These are phyloP conservation scores for Dendrothele bispora DNA, from an alignment of 768 basidiomycete genomes.

Conservation along the genomic window DNA sequence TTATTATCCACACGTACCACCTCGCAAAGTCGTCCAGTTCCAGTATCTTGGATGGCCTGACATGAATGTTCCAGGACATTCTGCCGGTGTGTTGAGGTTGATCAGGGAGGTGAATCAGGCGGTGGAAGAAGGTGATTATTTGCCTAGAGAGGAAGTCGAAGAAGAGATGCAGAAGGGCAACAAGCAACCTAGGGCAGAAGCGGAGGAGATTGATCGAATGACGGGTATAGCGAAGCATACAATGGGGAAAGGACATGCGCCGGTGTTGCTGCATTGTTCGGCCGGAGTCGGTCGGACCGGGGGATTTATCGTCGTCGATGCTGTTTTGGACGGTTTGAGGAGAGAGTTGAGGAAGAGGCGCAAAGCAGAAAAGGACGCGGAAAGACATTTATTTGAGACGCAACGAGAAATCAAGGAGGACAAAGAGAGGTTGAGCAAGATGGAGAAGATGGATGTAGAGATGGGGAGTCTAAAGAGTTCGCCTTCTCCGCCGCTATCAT, in stretches of 20 bases:
- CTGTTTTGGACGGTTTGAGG: constrained; percentile 74
- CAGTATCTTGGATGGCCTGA: constrained; percentile 98
- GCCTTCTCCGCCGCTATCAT: too few relatives aligned
- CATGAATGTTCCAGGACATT: constrained; percentile 89
- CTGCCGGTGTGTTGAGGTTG: constrained; percentile 71
- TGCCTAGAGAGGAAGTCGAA: constrained; percentile 1
- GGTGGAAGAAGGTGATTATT: constrained; percentile 26
- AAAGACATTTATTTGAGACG: too few relatives aligned
- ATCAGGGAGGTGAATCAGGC: constrained; percentile 67
- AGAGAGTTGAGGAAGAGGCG: constrained; percentile 47
- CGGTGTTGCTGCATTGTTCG: constrained; percentile 84
- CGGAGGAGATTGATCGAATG: constrained; percentile 40
- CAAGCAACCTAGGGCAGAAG: constrained; percentile 5
- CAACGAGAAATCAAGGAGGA: too few relatives aligned
- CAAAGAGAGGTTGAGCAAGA: not conserved
- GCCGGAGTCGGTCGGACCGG: constrained; percentile 96
- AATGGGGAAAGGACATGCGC: constrained; percentile 42
- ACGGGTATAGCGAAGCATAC: constrained; percentile 59
- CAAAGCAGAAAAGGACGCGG: too few relatives aligned
- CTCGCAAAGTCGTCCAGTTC: constrained; percentile 77
- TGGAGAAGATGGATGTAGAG: too few relatives aligned
- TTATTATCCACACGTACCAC: constrained; percentile 55
- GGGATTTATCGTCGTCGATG: constrained; percentile 88
- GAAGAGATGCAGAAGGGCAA: not conserved
- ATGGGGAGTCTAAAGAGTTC: too few relatives aligned